Evolutionary conservation across 1,139 yeast species (phyloP), one percentile per base, ranked within the genome.

Genomic region (Saccharomyces hybrid): DNA sequence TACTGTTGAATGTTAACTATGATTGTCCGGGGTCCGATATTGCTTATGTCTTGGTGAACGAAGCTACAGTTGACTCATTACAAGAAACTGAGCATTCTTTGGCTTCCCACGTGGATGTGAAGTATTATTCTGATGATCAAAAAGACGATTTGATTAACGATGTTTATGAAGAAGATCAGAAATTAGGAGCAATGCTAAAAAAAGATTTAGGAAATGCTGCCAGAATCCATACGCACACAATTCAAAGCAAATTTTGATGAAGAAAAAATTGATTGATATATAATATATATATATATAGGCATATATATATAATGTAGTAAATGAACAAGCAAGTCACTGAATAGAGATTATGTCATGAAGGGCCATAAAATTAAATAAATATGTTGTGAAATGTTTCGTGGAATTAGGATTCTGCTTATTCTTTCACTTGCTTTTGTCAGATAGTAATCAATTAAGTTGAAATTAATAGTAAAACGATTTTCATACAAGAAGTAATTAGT

Each of bases 1-100:
- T 79, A n/a, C 63, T 80, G 24, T 64, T 79, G 19, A 73, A 75
- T 50, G 80, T 79, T 6, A 80, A 79, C 62, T 80, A 74, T 63
- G 83, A 79, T 50, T 76, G 81, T 58, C 84, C 84, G 0, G 79
- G 75, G 4, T 75, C 80, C 19, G 78, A 79, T 0, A 71, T 77
- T 7, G 66, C 75, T 27, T 77, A 72, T 60, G 80, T 78, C 3
- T 62, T 79, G 41, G 68, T 78, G 26, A 74, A 75, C 58, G 66
- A 67, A 48, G 66, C 69, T 11, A 73, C 78, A 0, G 78, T 78
- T 4, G 66, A 72, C 2, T 64, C 73, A 4, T 62, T 72, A 29
- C 65, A 63, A 52, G 65, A 64, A 26, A 63, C 68, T 7, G 70
- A 67, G 26, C 62, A 63, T 47, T 62, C 71, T 1, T 63, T 73